These are phyloP conservation scores for Moelleriella libera DNA, from an alignment of 2,329 filamentous ascomycete species.

Conservation along the genomic window DNA sequence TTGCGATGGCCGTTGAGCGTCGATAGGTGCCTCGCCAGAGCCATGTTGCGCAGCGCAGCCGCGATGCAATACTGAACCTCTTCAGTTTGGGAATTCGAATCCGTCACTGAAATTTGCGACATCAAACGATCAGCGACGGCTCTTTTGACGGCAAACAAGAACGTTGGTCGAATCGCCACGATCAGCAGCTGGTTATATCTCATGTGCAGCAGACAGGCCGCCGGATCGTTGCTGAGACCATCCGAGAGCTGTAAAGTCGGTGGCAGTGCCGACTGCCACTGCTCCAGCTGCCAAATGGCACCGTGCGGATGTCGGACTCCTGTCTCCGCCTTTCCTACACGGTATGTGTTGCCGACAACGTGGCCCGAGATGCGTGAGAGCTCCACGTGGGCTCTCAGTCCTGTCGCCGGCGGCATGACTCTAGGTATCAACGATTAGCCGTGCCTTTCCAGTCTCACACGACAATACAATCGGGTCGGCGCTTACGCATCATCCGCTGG, in stretches of 20 bases:
- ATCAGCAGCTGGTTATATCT: slow-evolving; percentile 35
- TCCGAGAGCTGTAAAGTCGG: slow-evolving; percentile 21
- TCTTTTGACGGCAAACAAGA: slow-evolving; percentile 32
- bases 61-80: slow-evolving; percentile 23
- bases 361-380: slow-evolving; percentile 32
- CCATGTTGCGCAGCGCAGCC: slow-evolving; percentile 30
- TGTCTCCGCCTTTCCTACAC: slow-evolving; percentile 13
- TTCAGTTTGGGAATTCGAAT: slow-evolving; percentile 9
- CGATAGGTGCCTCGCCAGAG: slow-evolving; percentile 25
- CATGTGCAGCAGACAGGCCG: slow-evolving; percentile 33
- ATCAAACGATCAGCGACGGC: slow-evolving; percentile 26
- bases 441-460: too few relatives aligned
- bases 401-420: slow-evolving; percentile 26
- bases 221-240: slow-evolving; percentile 23
- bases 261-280: slow-evolving; percentile 25
- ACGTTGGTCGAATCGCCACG: slow-evolving; percentile 30
- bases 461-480: too few relatives aligned
- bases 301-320: slow-evolving; percentile 19
- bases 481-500: slow-evolving; percentile 27
- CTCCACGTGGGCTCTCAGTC: slow-evolving; percentile 30
- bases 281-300: slow-evolving; percentile 25
- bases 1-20: slow-evolving; percentile 21
- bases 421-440: slow-evolving; percentile 10
- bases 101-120: slow-evolving; percentile 11
- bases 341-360: slow-evolving; percentile 32